phyloP scores from a whole-genome alignment of 2,329 filamentous ascomycete species.

The Fusarium humuli region DNA sequence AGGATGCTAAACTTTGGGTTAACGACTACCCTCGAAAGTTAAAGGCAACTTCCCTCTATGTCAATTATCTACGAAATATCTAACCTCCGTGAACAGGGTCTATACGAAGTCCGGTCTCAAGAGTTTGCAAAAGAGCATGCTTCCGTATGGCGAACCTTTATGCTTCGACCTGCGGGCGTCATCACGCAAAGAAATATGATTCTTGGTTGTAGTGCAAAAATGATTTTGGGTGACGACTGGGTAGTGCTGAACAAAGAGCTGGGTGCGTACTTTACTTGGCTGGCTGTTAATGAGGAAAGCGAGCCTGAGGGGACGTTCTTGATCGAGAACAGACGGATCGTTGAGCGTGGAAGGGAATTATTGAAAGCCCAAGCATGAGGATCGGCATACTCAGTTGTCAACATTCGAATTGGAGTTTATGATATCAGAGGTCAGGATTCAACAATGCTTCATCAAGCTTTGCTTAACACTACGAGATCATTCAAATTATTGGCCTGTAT shows the following conservation, averaged over 20 bases:
- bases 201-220: not conserved
- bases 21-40: constrained; percentile 36
- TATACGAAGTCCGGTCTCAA: constrained; percentile 29
- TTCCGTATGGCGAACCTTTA: constrained; percentile 29
- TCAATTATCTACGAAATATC: rapidly evolving
- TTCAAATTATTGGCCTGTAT: too few species aligned
- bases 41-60: constrained; percentile 9
- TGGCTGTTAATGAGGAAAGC: constrained; percentile 33
- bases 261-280: constrained; percentile 34
- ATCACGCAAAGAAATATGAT: constrained; percentile 2
- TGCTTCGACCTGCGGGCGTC: constrained; percentile 35
- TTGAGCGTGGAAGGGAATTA: not conserved
- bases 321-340: not conserved
- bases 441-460: too few species aligned
- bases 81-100: constrained; percentile 13
- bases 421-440: rapidly evolving
- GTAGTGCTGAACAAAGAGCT: constrained; percentile 28
- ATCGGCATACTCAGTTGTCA: rapidly evolving
- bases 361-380: not conserved
- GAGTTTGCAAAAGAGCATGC: constrained; percentile 19
- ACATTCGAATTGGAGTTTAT: not conserved
- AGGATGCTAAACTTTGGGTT: constrained; percentile 48
- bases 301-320: constrained; percentile 3
- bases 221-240: constrained; percentile 37
- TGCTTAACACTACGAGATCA: too few species aligned